Conservation (phyloP, 768 basidiomycete species). For the Amanita subjunquillea region DNA sequence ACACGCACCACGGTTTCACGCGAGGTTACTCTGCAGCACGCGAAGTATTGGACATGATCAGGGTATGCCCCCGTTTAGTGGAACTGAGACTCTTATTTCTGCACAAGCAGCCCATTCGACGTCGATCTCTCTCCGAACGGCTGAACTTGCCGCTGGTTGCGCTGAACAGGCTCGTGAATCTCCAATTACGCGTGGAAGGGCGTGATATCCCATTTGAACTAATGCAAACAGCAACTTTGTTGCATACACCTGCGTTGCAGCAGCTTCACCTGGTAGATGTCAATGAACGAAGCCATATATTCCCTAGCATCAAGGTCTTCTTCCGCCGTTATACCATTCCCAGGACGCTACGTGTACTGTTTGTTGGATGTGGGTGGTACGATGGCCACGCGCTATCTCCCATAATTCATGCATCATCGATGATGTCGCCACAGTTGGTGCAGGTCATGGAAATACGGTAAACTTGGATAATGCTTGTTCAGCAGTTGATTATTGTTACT, state of each 20-base stretch:
- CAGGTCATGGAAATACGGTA: background rate
- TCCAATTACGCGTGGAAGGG: slow-evolving; percentile 42
- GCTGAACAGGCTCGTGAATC: slow-evolving; percentile 34
- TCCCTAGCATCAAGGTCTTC: slow-evolving; percentile 36
- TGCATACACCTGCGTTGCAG: slow-evolving; percentile 37
- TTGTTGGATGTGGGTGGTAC: slow-evolving; percentile 38
- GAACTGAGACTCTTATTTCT: slow-evolving; percentile 51
- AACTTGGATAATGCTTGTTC: background rate
- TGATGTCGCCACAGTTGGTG: background rate
- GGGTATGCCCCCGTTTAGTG: slow-evolving; percentile 38
- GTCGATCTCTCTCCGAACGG: slow-evolving; percentile 7
- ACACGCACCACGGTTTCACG: slow-evolving; percentile 64
- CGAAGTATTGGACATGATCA: slow-evolving; percentile 50
- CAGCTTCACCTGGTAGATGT: slow-evolving; percentile 38
- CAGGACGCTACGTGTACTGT: slow-evolving; percentile 25
- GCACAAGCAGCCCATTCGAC: slow-evolving; percentile 17
- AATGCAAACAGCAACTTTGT: slow-evolving; percentile 35
- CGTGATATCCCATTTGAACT: slow-evolving; percentile 55
- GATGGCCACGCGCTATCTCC: slow-evolving; percentile 28
- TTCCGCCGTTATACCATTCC: slow-evolving; percentile 34
- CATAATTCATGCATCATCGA: slow-evolving; percentile 20
- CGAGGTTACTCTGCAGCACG: slow-evolving; percentile 41
- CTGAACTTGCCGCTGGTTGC: slow-evolving; percentile 19
- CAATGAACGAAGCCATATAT: slow-evolving; percentile 23
- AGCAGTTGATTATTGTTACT: background rate